phyloP scores from a whole-genome alignment of 495 filamentous ascomycete species.

The Cryomyces antarcticus region DNA sequence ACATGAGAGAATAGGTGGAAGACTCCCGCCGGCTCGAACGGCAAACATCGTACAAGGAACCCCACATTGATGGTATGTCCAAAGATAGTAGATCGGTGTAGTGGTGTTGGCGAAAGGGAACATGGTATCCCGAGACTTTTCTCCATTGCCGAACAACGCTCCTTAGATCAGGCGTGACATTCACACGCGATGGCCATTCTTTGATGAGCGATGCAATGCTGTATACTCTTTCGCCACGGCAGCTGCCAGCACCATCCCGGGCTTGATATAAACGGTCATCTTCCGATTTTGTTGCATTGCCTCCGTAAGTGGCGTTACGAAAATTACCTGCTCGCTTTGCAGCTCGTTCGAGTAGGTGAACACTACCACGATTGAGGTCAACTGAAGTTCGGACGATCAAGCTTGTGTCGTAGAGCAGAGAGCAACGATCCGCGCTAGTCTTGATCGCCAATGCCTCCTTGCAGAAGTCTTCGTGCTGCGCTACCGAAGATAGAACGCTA shows the following conservation, averaged over 20 bases:
- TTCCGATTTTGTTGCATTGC: too few species aligned
- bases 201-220: background rate
- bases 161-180: background rate
- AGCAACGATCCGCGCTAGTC: too few species aligned
- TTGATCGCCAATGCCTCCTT: constrained; percentile 18
- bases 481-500: constrained; percentile 20
- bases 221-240: too few species aligned
- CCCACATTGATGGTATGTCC: background rate
- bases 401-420: too few species aligned
- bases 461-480: constrained; percentile 32
- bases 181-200: background rate
- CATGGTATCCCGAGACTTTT: background rate
- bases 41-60: background rate
- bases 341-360: too few species aligned
- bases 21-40: background rate
- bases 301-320: too few species aligned
- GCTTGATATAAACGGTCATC: too few species aligned
- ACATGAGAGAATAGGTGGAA: background rate
- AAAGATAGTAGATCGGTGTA: background rate
- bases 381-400: too few species aligned
- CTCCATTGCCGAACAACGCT: background rate
- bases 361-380: too few species aligned
- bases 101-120: background rate
- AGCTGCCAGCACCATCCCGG: too few species aligned
- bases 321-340: too few species aligned